phyloP scores from a whole-genome alignment of 2,329 filamentous ascomycete species.

The Sporothrix euskadiensis region DNA sequence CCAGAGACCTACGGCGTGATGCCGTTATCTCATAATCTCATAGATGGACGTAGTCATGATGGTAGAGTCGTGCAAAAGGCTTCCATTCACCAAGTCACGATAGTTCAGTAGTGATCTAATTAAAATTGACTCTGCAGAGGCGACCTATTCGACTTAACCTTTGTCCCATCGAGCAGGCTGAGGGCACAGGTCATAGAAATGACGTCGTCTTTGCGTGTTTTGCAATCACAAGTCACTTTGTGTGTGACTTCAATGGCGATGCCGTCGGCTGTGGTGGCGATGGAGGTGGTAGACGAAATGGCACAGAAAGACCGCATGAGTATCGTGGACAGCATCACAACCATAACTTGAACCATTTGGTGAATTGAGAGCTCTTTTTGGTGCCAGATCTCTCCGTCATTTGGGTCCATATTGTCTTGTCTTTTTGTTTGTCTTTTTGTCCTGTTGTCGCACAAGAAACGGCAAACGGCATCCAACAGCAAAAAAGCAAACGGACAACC shows the following conservation, averaged over 20 bases:
- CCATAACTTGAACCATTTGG: no score
- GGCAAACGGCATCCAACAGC: constrained; percentile 11
- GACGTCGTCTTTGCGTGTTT: constrained; percentile 7
- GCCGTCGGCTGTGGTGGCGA: not conserved
- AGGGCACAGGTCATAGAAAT: constrained; percentile 18
- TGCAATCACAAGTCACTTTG: constrained; percentile 4
- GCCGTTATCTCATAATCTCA: not conserved
- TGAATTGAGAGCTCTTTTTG: not conserved
- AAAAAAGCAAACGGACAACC: not conserved
- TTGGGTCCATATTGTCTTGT: not conserved
- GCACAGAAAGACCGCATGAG: no score
- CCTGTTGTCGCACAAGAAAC: constrained; percentile 11
- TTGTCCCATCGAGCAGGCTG: constrained; percentile 8
- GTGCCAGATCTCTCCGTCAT: not conserved
- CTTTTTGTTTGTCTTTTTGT: not conserved
- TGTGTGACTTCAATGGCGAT: constrained; percentile 4
- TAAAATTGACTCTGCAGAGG: not conserved
- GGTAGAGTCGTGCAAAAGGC: not conserved
- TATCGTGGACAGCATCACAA: no score
- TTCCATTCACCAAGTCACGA: not conserved
- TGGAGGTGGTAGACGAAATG: not conserved
- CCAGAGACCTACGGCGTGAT: not conserved
- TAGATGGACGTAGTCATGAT: not conserved
- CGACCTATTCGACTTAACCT: constrained; percentile 13
- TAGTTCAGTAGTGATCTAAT: not conserved